phyloP scores from a whole-genome alignment of 768 basidiomycete species.

The Phylloporus sp. region DNA sequence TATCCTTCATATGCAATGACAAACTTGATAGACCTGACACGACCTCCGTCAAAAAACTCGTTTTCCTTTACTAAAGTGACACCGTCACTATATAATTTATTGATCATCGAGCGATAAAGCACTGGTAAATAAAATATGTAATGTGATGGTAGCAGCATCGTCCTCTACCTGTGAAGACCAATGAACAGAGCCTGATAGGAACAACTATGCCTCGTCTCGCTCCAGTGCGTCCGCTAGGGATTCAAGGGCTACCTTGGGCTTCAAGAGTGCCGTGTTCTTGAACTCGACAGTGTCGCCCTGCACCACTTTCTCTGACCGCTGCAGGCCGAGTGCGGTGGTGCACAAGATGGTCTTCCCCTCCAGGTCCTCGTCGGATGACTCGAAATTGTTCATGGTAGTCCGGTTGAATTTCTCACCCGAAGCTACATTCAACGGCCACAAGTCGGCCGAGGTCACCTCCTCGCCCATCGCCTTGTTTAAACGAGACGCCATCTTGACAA shows the following conservation, averaged over 20 bases:
- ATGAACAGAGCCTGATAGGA: not conserved
- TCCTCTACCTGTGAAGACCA: conserved; percentile 2
- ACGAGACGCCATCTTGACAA: conserved; percentile 30
- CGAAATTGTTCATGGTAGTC: conserved; percentile 44
- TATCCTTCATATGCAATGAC: not conserved
- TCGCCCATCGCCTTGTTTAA: conserved; percentile 52
- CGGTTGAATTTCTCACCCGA: conserved; percentile 41
- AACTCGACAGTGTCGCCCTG: conserved; percentile 43
- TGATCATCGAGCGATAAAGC: conserved; percentile 6
- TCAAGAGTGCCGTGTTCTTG: conserved; percentile 47
- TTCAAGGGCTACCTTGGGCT: conserved; percentile 53
- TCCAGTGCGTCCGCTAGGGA: conserved; percentile 29
- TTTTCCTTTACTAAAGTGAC: conserved; percentile 5
- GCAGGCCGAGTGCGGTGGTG: conserved; percentile 55
- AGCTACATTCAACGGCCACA: conserved; percentile 46
- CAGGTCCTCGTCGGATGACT: conserved; percentile 18
- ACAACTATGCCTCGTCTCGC: conserved; percentile 21
- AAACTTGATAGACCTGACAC: not conserved
- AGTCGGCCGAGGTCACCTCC: conserved; percentile 53
- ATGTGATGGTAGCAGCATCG: conserved; percentile 7
- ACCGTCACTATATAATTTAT: conserved; percentile 23
- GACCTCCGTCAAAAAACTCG: not conserved
- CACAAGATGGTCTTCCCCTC: conserved; percentile 40
- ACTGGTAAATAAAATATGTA: conserved; percentile 28
- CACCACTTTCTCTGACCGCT: conserved; percentile 33